Percentiles rank a stretch among this genome's conserved stretches.
Evolutionary conservation across 78 protist genomes (phyloP).

Genomic region (Capsaspora owczarzaki): DNA sequence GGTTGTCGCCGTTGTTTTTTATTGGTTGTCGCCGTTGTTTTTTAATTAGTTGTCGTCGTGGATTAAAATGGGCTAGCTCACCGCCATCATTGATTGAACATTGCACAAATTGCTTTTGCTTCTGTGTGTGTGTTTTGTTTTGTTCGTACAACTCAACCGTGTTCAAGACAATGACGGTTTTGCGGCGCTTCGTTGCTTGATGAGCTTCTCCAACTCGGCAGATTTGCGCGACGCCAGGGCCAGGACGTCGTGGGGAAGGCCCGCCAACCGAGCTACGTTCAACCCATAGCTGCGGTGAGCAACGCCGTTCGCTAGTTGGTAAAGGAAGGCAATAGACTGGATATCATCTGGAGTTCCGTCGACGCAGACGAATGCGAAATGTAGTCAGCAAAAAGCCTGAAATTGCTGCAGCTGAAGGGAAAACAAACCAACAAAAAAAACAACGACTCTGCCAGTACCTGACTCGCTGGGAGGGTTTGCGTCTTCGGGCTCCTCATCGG

Average conservation of each 20-base stretch:
- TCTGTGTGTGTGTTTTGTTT: no score
- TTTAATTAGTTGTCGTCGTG: no score
- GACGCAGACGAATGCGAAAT: background rate
- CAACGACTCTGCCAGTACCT: background rate
- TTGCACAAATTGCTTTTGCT: no score
- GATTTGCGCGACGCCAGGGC: background rate
- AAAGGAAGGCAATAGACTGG: conserved; percentile 38
- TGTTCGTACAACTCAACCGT: no score
- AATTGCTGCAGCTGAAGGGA: conserved; percentile 10
- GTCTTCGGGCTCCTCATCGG: background rate
- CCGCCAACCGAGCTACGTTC: conserved; percentile 44
- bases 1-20: no score
- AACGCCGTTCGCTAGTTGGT: conserved; percentile 29
- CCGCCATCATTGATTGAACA: no score
- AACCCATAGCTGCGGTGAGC: conserved; percentile 34
- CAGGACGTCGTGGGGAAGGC: background rate
- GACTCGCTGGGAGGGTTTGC: background rate
- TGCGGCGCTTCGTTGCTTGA: no score
- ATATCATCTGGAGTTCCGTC: background rate
- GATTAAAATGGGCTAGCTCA: no score
- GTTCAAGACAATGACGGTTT: no score
- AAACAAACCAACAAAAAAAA: background rate
- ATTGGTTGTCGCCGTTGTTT: no score
- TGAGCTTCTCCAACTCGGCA: background rate
- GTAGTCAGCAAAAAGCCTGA: background rate